These are phyloP conservation scores for Podospora pseudoanserina DNA, from an alignment of 495 filamentous ascomycete genomes.

Conservation along the genomic window DNA sequence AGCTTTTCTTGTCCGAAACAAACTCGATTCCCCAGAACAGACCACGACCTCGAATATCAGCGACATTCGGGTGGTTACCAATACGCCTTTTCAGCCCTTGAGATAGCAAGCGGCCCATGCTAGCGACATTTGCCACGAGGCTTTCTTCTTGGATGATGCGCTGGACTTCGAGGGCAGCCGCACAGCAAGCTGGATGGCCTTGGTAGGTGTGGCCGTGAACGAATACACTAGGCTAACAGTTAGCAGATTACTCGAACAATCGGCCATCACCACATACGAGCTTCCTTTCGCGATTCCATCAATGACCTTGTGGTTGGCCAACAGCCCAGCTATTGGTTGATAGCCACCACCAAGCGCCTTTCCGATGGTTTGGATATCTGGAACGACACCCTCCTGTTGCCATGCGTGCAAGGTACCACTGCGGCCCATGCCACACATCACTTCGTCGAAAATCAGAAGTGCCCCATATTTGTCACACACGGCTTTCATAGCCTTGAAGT, in stretches of 20 bases:
- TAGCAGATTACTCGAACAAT: not conserved
- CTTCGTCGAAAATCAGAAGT: constrained; percentile 70
- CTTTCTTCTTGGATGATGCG: constrained; percentile 53
- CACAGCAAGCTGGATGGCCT: constrained; percentile 57
- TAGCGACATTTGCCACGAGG: constrained; percentile 50
- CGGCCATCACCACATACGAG: constrained; percentile 36
- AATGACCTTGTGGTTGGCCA: constrained; percentile 53
- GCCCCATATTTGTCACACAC: constrained; percentile 72
- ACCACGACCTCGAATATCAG: constrained; percentile 61
- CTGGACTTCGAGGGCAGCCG: constrained; percentile 59
- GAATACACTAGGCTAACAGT: constrained; percentile 37
- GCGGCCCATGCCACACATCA: constrained; percentile 77
- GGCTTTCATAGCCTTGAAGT: constrained; percentile 63
- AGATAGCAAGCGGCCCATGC: constrained; percentile 51
- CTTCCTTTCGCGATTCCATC: constrained; percentile 55
- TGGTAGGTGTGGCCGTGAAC: constrained; percentile 62
- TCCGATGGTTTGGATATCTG: constrained; percentile 61
- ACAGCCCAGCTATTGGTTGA: constrained; percentile 57
- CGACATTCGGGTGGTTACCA: constrained; percentile 52
- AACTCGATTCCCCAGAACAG: constrained; percentile 63
- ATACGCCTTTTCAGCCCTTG: constrained; percentile 43
- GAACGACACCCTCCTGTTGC: constrained; percentile 55
- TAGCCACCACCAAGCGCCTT: constrained; percentile 69
- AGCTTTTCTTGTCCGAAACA: constrained; percentile 47
- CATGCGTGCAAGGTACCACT: constrained; percentile 65